Evolutionary conservation across 176 grass and related monocot genomes (phyloP).

Genomic region (Elymus sibiricus): DNA sequence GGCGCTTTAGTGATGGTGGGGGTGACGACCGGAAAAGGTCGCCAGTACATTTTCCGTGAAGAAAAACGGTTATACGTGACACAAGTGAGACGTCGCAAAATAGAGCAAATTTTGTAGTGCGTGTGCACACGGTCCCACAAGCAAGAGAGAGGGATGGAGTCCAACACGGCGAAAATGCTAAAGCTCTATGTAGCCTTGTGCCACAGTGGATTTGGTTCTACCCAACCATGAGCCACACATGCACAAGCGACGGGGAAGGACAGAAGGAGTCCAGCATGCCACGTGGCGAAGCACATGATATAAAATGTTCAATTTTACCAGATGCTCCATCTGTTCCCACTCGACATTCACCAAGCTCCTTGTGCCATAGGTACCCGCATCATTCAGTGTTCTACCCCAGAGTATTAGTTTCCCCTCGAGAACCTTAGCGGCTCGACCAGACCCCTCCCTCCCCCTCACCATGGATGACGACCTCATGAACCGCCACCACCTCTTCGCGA

Average conservation of each 20-base stretch:
- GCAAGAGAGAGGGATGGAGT: neutral
- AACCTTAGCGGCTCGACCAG: too few relatives aligned
- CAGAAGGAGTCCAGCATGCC: neutral
- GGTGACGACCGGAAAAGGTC: too few relatives aligned
- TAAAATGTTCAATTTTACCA: constrained; percentile 5
- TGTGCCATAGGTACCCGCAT: neutral
- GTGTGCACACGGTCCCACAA: neutral
- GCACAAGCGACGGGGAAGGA: too few relatives aligned
- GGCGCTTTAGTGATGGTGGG: too few relatives aligned
- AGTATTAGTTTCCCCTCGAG: too few relatives aligned
- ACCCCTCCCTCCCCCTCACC: neutral
- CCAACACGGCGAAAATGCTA: neutral
- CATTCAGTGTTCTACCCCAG: neutral
- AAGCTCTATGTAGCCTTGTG: too few relatives aligned
- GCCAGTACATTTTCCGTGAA: too few relatives aligned
- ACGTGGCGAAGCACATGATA: neutral
- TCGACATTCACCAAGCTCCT: neutral
- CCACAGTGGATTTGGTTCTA: too few relatives aligned
- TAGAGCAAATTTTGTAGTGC: too few relatives aligned
- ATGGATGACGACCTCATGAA: constrained; percentile 22
- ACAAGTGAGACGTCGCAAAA: too few relatives aligned
- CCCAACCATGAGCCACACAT: neutral
- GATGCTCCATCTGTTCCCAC: neutral
- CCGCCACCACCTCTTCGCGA: too few relatives aligned
- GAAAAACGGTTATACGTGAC: too few relatives aligned